Conservation (phyloP, 2,329 filamentous ascomycete species). For the Diaporthe eres region DNA sequence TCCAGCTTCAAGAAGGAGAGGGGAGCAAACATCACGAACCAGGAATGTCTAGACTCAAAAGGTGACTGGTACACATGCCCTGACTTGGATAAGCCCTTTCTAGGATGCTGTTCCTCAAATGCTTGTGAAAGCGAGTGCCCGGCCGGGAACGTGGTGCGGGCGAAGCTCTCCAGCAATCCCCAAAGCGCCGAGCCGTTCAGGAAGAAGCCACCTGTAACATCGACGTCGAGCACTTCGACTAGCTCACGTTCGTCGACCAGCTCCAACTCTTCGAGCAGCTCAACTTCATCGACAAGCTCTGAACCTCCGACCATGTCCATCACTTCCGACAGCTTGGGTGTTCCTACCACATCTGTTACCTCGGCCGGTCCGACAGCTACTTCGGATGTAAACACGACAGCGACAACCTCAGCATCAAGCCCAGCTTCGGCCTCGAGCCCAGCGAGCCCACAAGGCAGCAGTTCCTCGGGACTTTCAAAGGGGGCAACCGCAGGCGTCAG, state of each 20-base stretch:
- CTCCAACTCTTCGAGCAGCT: background rate
- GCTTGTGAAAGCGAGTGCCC: constrained; percentile 52
- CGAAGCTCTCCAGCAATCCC: constrained; percentile 45
- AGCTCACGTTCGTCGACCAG: background rate
- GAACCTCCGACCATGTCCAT: background rate
- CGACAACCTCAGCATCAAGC: background rate
- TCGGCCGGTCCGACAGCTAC: background rate
- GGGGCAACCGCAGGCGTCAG: constrained; percentile 44
- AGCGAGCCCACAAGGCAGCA: background rate
- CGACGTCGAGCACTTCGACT: constrained; percentile 20
- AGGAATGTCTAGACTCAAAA: constrained; percentile 50
- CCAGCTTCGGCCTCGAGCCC: background rate
- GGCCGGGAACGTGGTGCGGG: constrained; percentile 44
- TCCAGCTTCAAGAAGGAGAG: constrained; percentile 49
- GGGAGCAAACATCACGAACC: constrained; percentile 48
- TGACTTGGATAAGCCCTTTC: constrained; percentile 49
- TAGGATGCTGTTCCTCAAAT: constrained; percentile 56
- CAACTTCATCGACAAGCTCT: constrained; percentile 17
- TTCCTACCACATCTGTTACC: background rate
- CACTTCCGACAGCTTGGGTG: background rate
- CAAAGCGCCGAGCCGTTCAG: constrained; percentile 41
- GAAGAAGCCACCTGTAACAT: background rate
- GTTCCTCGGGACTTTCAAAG: constrained; percentile 34
- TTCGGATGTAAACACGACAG: constrained; percentile 1
- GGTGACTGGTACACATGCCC: constrained; percentile 54